These are phyloP conservation scores for Mallotus repandus DNA, from an alignment of 441 rosid species.

Conservation along the genomic window DNA sequence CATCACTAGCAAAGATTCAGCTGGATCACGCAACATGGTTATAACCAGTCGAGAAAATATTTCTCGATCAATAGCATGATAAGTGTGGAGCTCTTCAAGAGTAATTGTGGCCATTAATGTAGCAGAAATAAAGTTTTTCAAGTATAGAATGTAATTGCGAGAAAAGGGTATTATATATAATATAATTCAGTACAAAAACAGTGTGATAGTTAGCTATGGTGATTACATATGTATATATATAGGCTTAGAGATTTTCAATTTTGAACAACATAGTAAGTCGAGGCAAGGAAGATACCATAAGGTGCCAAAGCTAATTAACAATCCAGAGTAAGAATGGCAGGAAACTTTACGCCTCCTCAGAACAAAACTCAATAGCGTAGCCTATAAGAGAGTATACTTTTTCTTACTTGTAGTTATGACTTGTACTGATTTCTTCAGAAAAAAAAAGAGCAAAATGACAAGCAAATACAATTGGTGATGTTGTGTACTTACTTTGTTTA, in stretches of 20 bases:
- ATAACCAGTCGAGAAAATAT: slow-evolving; percentile 46
- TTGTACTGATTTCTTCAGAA: background rate
- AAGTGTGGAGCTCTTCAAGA: slow-evolving; percentile 39
- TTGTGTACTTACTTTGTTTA: slow-evolving; percentile 23
- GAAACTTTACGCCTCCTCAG: background rate
- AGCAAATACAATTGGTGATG: slow-evolving; percentile 4
- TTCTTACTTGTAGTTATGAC: background rate
- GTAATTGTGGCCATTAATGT: slow-evolving; percentile 32
- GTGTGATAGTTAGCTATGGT: background rate
- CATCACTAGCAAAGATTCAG: slow-evolving; percentile 52
- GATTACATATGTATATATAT: background rate
- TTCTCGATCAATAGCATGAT: slow-evolving; percentile 47
- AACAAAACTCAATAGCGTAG: background rate
- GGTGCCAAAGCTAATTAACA: background rate
- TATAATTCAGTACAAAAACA: background rate
- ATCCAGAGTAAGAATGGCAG: background rate
- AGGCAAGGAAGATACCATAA: background rate
- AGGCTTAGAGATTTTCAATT: background rate
- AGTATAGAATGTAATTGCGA: background rate
- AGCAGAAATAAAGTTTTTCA: background rate
- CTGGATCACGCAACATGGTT: slow-evolving; percentile 33
- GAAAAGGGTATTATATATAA: background rate
- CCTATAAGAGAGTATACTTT: background rate
- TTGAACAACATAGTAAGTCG: background rate
- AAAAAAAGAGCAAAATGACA: slow-evolving; percentile 10